Percentiles rank a stretch among this genome's conserved stretches.
Conservation (phyloP, 768 basidiomycete genomes). For the Phanerodontia chrysosporium region DNA sequence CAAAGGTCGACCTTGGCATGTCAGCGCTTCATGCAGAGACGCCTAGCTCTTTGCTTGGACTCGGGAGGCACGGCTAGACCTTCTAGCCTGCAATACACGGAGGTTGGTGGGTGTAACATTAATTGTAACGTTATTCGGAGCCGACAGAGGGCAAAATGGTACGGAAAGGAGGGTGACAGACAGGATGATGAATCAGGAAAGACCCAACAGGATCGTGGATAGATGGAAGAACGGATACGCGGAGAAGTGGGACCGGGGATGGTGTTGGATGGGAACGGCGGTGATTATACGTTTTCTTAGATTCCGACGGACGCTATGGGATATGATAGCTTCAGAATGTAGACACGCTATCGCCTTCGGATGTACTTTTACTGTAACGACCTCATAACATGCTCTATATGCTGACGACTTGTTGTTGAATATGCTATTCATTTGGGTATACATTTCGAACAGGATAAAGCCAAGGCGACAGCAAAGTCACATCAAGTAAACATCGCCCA, state of each 20-base stretch:
- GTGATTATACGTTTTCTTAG: not conserved
- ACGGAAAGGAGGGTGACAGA: too few relatives aligned
- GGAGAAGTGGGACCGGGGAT: not conserved
- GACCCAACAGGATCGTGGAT: too few relatives aligned
- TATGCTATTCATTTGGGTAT: too few relatives aligned
- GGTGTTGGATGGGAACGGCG: not conserved
- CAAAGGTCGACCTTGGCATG: conserved; percentile 3
- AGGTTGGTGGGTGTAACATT: not conserved
- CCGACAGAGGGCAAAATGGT: too few relatives aligned
- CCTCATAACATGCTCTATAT: not conserved
- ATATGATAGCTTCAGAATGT: not conserved
- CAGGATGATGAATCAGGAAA: too few relatives aligned
- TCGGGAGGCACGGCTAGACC: conserved; percentile 5
- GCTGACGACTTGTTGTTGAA: not conserved
- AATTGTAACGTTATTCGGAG: not conserved
- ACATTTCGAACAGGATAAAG: too few relatives aligned
- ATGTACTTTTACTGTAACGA: not conserved
- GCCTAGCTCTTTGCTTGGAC: conserved; percentile 22
- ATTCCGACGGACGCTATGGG: not conserved
- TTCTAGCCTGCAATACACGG: not conserved
- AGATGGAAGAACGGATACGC: not conserved
- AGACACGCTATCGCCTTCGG: not conserved
- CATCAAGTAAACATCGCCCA: not conserved
- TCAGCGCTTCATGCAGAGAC: conserved; percentile 19
- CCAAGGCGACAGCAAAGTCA: too few relatives aligned